These are phyloP conservation scores for Suillus discolor DNA, from an alignment of 768 basidiomycete genomes.

Conservation along the genomic window DNA sequence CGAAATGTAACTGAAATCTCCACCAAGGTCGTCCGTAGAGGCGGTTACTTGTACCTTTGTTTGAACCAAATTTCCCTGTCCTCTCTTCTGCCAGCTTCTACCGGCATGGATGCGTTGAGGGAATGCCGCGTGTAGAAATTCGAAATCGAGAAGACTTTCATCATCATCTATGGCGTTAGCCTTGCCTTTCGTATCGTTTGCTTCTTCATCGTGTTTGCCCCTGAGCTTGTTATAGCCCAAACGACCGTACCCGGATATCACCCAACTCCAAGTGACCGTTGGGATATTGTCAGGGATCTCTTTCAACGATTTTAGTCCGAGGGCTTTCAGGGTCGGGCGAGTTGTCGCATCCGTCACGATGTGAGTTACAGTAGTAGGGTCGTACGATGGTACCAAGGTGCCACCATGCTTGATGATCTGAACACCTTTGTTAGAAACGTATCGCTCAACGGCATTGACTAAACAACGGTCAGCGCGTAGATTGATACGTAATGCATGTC, in stretches of 20 bases:
- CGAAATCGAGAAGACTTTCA: conserved; percentile 31
- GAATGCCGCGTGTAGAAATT: conserved; percentile 52
- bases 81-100: conserved; percentile 20
- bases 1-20: conserved; percentile 51
- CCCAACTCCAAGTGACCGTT: conserved; percentile 67
- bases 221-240: conserved; percentile 17
- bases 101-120: conserved; percentile 50
- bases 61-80: conserved; percentile 7
- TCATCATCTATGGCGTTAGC: conserved; percentile 13
- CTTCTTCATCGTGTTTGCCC: conserved; percentile 8
- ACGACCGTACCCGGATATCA: conserved; percentile 42
- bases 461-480: neutral
- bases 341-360: conserved; percentile 55
- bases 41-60: neutral
- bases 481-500: neutral
- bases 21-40: conserved; percentile 17
- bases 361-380: conserved; percentile 61
- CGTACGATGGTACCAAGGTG: conserved; percentile 58
- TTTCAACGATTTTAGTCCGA: conserved; percentile 50
- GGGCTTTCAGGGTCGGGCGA: conserved; percentile 33
- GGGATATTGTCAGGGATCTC: conserved; percentile 70
- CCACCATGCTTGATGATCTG: conserved; percentile 71
- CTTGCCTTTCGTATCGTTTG: conserved; percentile 18
- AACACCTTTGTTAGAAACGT: neutral
- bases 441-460: neutral